Evolutionary conservation across 2,329 filamentous ascomycete species (phyloP).

Genomic region (Hypoxylon sp.): DNA sequence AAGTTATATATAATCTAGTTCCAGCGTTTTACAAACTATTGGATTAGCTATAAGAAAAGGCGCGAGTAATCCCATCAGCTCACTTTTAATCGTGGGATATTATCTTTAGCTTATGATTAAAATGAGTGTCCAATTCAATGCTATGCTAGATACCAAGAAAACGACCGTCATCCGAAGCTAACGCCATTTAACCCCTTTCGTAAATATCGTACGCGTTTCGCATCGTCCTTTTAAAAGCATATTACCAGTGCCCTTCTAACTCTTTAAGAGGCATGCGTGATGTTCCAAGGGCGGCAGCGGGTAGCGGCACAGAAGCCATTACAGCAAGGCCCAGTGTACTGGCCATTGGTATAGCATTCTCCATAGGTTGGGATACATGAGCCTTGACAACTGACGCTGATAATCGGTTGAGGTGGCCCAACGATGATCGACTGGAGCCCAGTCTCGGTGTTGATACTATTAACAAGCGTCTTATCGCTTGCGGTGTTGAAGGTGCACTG

Average conservation of each 20-base stretch:
- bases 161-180: not conserved
- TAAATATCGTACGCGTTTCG: not conserved
- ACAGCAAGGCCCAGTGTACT: conserved; percentile 59
- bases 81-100: not conserved
- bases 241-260: not conserved
- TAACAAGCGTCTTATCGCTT: conserved; percentile 53
- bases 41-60: not conserved
- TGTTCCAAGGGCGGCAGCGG: conserved; percentile 59
- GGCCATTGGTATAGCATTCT: conserved; percentile 57
- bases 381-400: conserved; percentile 60
- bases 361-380: conserved; percentile 60
- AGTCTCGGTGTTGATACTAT: conserved; percentile 48
- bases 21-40: not conserved
- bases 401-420: conserved; percentile 62
- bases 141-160: not conserved
- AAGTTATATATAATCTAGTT: too few relatives aligned
- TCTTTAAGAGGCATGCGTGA: conserved; percentile 13
- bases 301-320: conserved; percentile 61
- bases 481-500: conserved; percentile 62
- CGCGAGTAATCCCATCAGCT: not conserved
- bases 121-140: not conserved
- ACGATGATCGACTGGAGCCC: conserved; percentile 60
- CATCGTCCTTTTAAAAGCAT: not conserved
- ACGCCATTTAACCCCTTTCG: not conserved
- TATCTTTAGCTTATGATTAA: not conserved